Conservation (phyloP, 2,329 filamentous ascomycete genomes). For the Colletotrichum simmondsii region DNA sequence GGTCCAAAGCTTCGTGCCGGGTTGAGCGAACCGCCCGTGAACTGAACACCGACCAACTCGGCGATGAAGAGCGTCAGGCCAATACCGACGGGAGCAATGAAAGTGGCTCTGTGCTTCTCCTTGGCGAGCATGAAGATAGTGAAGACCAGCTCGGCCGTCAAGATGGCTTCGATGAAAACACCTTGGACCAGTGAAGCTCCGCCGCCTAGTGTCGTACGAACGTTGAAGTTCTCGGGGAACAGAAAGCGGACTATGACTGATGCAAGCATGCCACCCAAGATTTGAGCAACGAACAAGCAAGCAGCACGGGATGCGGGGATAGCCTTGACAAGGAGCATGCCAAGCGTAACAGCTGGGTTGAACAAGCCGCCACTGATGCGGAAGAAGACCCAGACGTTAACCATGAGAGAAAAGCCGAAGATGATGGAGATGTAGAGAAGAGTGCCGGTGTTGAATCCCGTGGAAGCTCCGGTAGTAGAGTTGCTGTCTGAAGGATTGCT, state of each 20-base stretch:
- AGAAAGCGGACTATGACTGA: constrained; percentile 54
- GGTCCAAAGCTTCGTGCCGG: constrained; percentile 59
- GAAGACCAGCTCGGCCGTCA: constrained; percentile 59
- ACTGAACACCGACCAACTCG: constrained; percentile 58
- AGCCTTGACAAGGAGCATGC: constrained; percentile 61
- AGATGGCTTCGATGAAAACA: constrained; percentile 60
- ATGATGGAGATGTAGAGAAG: constrained; percentile 54
- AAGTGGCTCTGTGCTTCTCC: constrained; percentile 59
- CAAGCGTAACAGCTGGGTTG: constrained; percentile 58
- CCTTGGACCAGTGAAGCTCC: constrained; percentile 55
- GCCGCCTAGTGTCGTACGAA: constrained; percentile 52
- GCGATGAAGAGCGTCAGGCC: constrained; percentile 57
- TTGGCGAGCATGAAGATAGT: constrained; percentile 64
- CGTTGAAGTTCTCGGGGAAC: constrained; percentile 55
- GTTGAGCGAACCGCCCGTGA: constrained; percentile 60
- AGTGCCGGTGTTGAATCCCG: constrained; percentile 55
- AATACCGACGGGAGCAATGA: constrained; percentile 60
- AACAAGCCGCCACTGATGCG: constrained; percentile 53
- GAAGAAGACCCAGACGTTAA: constrained; percentile 61
- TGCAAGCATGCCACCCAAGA: constrained; percentile 57
- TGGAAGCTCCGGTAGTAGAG: constrained; percentile 54
- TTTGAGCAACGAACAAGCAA: constrained; percentile 61
- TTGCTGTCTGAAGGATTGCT: constrained; percentile 37
- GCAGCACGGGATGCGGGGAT: constrained; percentile 57
- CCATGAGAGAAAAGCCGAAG: constrained; percentile 56